Evolutionary conservation across 2,329 filamentous ascomycete genomes (phyloP).

Genomic region (Penicillium sp.): DNA sequence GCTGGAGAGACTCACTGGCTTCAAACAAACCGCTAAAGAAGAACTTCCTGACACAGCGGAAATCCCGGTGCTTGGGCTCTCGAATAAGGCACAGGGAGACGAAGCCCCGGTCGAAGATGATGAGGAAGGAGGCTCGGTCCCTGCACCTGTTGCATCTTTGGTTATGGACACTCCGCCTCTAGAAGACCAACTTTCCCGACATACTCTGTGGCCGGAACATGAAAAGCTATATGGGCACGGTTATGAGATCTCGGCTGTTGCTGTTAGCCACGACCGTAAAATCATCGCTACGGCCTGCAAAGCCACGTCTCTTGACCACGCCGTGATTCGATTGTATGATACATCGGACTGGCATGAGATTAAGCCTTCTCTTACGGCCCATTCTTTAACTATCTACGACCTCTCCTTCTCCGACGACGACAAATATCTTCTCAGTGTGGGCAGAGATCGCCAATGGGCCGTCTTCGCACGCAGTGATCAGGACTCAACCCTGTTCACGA

Average conservation of each 20-base stretch:
- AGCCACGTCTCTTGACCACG: slow-evolving; percentile 90
- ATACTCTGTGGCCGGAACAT: slow-evolving; percentile 92
- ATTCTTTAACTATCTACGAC: slow-evolving; percentile 83
- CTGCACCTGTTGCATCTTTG: slow-evolving; percentile 42
- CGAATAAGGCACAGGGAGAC: slow-evolving; percentile 82
- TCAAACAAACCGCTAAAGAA: slow-evolving; percentile 47
- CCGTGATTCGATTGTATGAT: slow-evolving; percentile 89
- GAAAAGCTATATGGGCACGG: slow-evolving; percentile 98
- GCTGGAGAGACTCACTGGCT: slow-evolving; percentile 69
- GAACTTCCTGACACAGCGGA: slow-evolving; percentile 83
- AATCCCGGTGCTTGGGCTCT: slow-evolving; percentile 91
- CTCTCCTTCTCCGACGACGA: slow-evolving; percentile 80
- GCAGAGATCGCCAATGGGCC: slow-evolving; percentile 88
- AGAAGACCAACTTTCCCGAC: slow-evolving; percentile 85
- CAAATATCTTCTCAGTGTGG: slow-evolving; percentile 78
- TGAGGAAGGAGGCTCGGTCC: slow-evolving; percentile 43
- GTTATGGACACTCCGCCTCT: slow-evolving; percentile 75
- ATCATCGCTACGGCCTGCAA: slow-evolving; percentile 91
- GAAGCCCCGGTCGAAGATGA: slow-evolving; percentile 37
- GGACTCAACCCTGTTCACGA: slow-evolving; percentile 55
- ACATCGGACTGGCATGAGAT: slow-evolving; percentile 87
- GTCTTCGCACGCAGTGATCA: slow-evolving; percentile 66
- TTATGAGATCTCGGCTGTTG: slow-evolving; percentile 90
- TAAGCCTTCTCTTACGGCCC: slow-evolving; percentile 78
- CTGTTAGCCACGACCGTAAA: slow-evolving; percentile 72